A percentile compares a stretch with the other conserved stretches of the same genome.
Conservation (phyloP, 208 protist genomes). For the Leishmania martiniquensis region DNA sequence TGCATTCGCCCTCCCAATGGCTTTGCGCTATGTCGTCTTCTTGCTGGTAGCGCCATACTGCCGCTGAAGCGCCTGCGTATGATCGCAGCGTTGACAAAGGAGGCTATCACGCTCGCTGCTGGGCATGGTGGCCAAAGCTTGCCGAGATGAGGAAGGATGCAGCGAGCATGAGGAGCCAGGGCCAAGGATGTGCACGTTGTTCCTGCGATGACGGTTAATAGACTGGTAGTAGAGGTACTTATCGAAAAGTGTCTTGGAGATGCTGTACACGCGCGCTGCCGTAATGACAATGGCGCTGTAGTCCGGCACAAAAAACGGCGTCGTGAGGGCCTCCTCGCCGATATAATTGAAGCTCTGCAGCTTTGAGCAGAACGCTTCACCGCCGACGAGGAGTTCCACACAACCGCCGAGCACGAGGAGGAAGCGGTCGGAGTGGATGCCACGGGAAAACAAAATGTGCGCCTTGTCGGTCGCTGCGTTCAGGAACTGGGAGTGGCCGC, state of each 20-base stretch:
- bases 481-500: constrained; percentile 46
- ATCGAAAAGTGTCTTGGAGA: constrained; percentile 52
- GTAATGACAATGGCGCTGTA: constrained; percentile 78
- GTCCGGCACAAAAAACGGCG: constrained; percentile 66
- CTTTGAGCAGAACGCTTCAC: constrained; percentile 53
- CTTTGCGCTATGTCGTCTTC: neutral
- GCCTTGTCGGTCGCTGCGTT: constrained; percentile 39
- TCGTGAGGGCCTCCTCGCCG: constrained; percentile 74
- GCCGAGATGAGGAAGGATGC: constrained; percentile 17
- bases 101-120: neutral
- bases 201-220: constrained; percentile 18
- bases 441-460: constrained; percentile 74
- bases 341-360: constrained; percentile 72
- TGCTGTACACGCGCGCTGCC: constrained; percentile 71
- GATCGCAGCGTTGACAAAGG: neutral
- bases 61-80: neutral
- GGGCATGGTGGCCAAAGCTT: neutral
- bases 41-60: constrained; percentile 8
- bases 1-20: neutral
- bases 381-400: constrained; percentile 71
- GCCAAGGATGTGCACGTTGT: constrained; percentile 27
- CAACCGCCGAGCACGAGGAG: constrained; percentile 76
- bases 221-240: constrained; percentile 60
- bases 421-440: constrained; percentile 53
- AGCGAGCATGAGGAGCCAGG: constrained; percentile 6